Evolutionary conservation across 129 eudicot genomes (phyloP), one percentile per base, ranked within the genome.

Genomic region (Ambrosia artemisiifolia): DNA sequence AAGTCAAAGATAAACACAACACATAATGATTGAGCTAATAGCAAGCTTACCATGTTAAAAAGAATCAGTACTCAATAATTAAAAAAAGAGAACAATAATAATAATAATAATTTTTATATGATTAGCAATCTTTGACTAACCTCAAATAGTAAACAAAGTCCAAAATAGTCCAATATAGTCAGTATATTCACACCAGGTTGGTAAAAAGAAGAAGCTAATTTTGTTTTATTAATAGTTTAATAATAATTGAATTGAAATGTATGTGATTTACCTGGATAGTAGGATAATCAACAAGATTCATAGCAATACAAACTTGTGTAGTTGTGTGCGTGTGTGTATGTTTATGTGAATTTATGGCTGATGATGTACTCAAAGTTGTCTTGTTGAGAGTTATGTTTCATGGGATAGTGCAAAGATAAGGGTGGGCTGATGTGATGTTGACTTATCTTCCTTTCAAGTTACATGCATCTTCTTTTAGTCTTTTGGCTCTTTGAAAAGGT

Each of bases 91-190:
- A 24, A 24, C 28, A 24, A 24, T 24, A 24, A 24, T 24, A 24
- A 61, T 20, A 3, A 20, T n/a, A 77, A 77, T 77, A 35, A 77
- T 77, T 77, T 53, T 35, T 67, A 34, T 57, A 76, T 76, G 69
- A 76, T 76, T 47, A 64, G 72, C 72, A 71, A 71, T 63, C 67
- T 70, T 78, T 78, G 38, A 71, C 54, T 51, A 30, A 63, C 44
- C 42, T 28, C 48, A 19, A 0, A 1, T 53, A 78, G 77, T 78
- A 73, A 71, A 63, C 48, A 65, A 47, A 19, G 12, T 16, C 30
- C 34, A 65, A 47, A 19, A 28, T 38, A 19, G 7, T 16, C 30
- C 34, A 65, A 47, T 13, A 28, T 38, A 42, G 63, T 53, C 49
- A 63, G 67, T 5, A 76, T 30, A 67, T 78, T 71, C 82, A 71